Percentiles rank a stretch among this genome's conserved stretches.
Evolutionary conservation across 768 basidiomycete genomes (phyloP).

Genomic region (Dentipellis fragilis): DNA sequence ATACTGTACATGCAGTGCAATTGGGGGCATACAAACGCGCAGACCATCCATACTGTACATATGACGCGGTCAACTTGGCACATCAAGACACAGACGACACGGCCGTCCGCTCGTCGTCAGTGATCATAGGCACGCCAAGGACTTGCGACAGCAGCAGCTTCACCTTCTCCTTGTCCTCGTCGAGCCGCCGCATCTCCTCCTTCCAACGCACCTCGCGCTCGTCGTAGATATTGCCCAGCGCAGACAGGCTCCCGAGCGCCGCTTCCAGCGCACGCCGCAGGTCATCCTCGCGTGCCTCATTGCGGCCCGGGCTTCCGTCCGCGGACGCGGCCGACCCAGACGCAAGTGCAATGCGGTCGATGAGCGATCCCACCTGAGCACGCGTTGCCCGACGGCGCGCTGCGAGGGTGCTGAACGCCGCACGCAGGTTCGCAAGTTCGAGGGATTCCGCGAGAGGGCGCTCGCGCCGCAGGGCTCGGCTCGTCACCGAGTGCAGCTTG

Average conservation of each 20-base stretch:
- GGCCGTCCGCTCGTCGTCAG: neutral
- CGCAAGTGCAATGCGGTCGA: slow-evolving; percentile 31
- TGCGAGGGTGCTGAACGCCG: slow-evolving; percentile 51
- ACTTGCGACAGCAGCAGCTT: slow-evolving; percentile 59
- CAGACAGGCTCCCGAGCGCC: slow-evolving; percentile 55
- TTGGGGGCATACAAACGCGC: neutral
- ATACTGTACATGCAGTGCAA: neutral
- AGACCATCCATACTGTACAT: neutral
- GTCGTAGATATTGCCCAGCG: slow-evolving; percentile 56
- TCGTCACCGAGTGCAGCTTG: slow-evolving; percentile 53
- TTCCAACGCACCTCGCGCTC: slow-evolving; percentile 59
- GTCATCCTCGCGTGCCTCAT: slow-evolving; percentile 46
- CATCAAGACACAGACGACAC: neutral
- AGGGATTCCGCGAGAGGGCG: slow-evolving; percentile 33
- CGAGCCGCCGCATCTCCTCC: slow-evolving; percentile 57
- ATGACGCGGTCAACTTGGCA: neutral
- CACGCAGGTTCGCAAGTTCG: slow-evolving; percentile 41
- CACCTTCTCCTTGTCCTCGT: slow-evolving; percentile 58
- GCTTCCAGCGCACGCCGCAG: slow-evolving; percentile 59
- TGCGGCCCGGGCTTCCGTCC: slow-evolving; percentile 46
- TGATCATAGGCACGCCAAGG: slow-evolving; percentile 25
- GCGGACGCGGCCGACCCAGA: slow-evolving; percentile 33
- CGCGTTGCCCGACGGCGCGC: slow-evolving; percentile 38
- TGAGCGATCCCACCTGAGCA: slow-evolving; percentile 39
- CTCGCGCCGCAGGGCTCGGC: slow-evolving; percentile 60